A percentile compares a stretch with the other conserved stretches of the same genome.
These are phyloP conservation scores for Trametes punicea DNA, from an alignment of 768 basidiomycete genomes.

Conservation along the genomic window DNA sequence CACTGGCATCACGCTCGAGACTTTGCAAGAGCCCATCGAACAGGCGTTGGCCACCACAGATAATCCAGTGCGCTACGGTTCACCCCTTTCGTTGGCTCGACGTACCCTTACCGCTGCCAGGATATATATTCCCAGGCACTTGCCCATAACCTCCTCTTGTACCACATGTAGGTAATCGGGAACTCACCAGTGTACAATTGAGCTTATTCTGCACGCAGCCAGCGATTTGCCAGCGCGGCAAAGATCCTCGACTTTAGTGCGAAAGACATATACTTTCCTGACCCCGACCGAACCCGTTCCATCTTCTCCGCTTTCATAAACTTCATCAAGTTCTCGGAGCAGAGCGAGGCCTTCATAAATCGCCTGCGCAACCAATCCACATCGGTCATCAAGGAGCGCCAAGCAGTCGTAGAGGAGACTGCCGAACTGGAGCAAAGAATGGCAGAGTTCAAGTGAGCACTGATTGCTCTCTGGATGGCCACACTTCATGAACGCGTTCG, in stretches of 20 bases:
- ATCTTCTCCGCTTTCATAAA: constrained; percentile 89
- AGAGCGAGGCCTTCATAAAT: constrained; percentile 59
- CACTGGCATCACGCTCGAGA: constrained; percentile 56
- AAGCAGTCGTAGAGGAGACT: constrained; percentile 48
- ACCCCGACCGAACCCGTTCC: constrained; percentile 67
- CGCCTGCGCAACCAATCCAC: constrained; percentile 61
- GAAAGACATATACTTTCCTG: constrained; percentile 70
- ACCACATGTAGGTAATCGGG: constrained; percentile 60
- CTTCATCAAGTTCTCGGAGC: constrained; percentile 86
- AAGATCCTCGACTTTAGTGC: constrained; percentile 74
- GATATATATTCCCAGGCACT: constrained; percentile 63
- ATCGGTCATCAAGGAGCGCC: constrained; percentile 57
- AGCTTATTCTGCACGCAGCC: constrained; percentile 34
- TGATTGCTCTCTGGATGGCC: background rate
- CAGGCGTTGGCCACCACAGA: constrained; percentile 49
- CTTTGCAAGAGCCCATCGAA: constrained; percentile 57
- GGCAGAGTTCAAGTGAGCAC: constrained; percentile 51
- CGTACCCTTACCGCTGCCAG: constrained; percentile 34
- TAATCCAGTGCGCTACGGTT: constrained; percentile 43
- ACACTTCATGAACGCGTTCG: background rate
- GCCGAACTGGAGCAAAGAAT: constrained; percentile 50
- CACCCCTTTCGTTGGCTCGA: background rate
- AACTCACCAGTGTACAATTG: background rate
- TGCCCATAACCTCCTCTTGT: constrained; percentile 59
- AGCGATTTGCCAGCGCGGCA: constrained; percentile 70